Conservation (phyloP, 192 early-diverging fungal genomes). For the Backusella psychrophila region DNA sequence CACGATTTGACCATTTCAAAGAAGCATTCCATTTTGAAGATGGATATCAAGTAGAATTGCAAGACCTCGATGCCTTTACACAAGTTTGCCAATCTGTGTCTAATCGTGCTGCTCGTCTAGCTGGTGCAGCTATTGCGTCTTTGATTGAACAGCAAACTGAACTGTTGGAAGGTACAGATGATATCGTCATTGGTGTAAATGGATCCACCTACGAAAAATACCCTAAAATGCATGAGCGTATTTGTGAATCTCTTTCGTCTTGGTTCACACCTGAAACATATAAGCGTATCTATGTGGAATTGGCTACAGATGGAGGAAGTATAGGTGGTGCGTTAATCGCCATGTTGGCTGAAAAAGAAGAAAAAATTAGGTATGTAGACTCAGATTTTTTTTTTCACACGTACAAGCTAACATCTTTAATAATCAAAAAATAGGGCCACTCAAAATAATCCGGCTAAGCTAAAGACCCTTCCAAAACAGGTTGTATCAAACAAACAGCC, state of each 20-base stretch:
- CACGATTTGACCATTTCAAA: conserved; percentile 21
- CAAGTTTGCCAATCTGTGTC: conserved; percentile 72
- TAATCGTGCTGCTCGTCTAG: conserved; percentile 80
- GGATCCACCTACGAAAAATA: conserved; percentile 91
- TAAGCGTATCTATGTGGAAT: conserved; percentile 58
- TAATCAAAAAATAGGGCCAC: neutral
- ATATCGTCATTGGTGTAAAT: conserved; percentile 84
- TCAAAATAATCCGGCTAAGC: neutral
- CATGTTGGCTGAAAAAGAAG: conserved; percentile 36
- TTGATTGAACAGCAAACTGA: conserved; percentile 41
- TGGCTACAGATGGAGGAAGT: conserved; percentile 76
- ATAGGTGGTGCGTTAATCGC: conserved; percentile 78
- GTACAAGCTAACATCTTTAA: neutral
- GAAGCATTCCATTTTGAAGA: conserved; percentile 9
- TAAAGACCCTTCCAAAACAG: neutral
- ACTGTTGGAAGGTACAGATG: conserved; percentile 20
- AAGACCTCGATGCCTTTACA: conserved; percentile 67
- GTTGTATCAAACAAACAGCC: neutral
- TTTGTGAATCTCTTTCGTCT: conserved; percentile 68
- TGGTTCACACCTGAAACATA: conserved; percentile 75
- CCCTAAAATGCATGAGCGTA: conserved; percentile 75
- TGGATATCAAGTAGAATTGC: conserved; percentile 47
- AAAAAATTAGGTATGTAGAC: conserved; percentile 1
- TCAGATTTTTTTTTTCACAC: neutral
- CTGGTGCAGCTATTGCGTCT: conserved; percentile 64